Evolutionary conservation across 345 rosid genomes (phyloP), one percentile per base, ranked within the genome.

Genomic region (Lepidium didymum): DNA sequence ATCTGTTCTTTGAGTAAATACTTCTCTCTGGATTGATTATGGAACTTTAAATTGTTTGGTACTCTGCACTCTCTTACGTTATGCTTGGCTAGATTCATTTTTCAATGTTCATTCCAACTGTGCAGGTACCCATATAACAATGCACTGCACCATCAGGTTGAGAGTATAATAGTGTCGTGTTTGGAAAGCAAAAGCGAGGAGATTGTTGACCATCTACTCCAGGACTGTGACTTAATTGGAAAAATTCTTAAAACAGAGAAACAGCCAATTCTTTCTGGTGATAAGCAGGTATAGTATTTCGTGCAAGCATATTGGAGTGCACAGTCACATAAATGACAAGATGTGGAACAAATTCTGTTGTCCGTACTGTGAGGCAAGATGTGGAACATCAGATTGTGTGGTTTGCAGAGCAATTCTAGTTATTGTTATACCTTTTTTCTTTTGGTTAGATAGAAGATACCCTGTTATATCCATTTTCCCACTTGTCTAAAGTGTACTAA

Each of bases 71-170:
- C 14, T 18, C 19, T 35, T n/a, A 21, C 36, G 23, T 53, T 60
- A 51, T 68, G 33, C 56, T 37, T 45, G 69, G 63, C 53, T 75
- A 54, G 67, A 58, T 51, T 16, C 44, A 16, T 38, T 40, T 62
- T 68, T 27, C 11, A 21, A 56, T 76, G 4, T 53, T 15, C 33
- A 58, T 72, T 59, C 52, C 46, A 66, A 63, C 65, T 57, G 40
- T 80, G 75, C 77, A 94, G 99, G 87, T 91, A 91, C 75, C 97
- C 97, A 5, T 94, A 75, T 81, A 94, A 91, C 72, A 94, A 91
- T 78, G 96, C 95, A 12, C 70, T 94, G 79, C 99, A 94, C 73
- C 97, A 91, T 82, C 97, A 90, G 60, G 92, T 89, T 16, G 97
- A 94, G 81, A 94, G 92, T 68, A 86, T 94, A 58, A 70, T 88